These are phyloP conservation scores for Aspergillus luchuensis DNA, from an alignment of 2,329 filamentous ascomycete genomes.

Conservation along the genomic window DNA sequence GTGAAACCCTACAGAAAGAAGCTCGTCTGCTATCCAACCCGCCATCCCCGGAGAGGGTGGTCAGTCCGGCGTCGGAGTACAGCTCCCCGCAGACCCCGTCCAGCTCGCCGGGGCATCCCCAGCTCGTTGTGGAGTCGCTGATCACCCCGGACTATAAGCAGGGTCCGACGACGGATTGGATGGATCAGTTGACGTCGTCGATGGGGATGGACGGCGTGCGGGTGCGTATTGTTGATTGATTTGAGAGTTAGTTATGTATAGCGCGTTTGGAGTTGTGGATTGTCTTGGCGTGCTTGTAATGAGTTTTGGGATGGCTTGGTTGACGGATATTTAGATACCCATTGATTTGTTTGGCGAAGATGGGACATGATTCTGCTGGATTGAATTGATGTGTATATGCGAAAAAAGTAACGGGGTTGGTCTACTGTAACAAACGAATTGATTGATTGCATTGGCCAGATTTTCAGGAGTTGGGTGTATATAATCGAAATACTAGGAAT, in stretches of 20 bases:
- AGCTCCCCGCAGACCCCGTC: constrained; percentile 17
- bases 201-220: constrained; percentile 25
- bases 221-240: not conserved
- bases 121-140: constrained; percentile 21
- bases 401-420: too few species aligned
- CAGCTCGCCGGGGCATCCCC: constrained; percentile 14
- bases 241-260: not conserved
- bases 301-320: not conserved
- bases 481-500: too few species aligned
- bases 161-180: constrained; percentile 27
- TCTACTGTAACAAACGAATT: too few species aligned
- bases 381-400: too few species aligned
- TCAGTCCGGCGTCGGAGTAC: not conserved
- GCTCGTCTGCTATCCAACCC: constrained; percentile 14
- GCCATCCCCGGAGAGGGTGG: not conserved
- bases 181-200: constrained; percentile 27
- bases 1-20: constrained; percentile 19
- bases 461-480: too few species aligned
- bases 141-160: constrained; percentile 21
- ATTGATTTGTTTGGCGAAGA: too few species aligned
- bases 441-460: too few species aligned
- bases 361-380: too few species aligned
- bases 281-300: not conserved
- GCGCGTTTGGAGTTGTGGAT: not conserved
- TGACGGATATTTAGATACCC: not conserved